Conservation (phyloP, 768 basidiomycete genomes). For the Boletus pseudo-olivaceus region DNA sequence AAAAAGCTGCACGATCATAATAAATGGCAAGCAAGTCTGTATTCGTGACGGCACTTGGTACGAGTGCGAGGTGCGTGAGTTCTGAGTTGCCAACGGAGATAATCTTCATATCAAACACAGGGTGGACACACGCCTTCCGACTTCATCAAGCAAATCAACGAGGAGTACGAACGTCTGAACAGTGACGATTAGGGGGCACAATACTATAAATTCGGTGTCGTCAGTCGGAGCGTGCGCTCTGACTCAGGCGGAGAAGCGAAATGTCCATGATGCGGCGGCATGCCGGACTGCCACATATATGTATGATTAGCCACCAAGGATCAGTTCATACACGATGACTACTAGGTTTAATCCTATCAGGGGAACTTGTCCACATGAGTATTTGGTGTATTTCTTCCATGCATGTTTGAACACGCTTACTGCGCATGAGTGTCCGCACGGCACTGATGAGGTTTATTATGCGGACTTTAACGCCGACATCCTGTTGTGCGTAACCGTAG, state of each 20-base stretch:
- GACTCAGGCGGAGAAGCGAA: constrained; percentile 16
- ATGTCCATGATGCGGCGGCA: constrained; percentile 12
- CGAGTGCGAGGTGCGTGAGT: constrained; percentile 61
- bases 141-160: constrained; percentile 74
- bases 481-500: constrained; percentile 50
- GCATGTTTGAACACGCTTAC: constrained; percentile 52
- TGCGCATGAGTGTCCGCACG: constrained; percentile 94
- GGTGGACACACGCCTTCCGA: constrained; percentile 71
- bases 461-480: constrained; percentile 77
- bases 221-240: constrained; percentile 3
- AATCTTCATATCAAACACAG: constrained; percentile 38
- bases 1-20: constrained; percentile 86
- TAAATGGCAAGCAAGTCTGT: constrained; percentile 65
- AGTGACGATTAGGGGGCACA: constrained; percentile 20
- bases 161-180: constrained; percentile 69
- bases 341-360: constrained; percentile 84
- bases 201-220: constrained; percentile 6
- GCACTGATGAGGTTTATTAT: constrained; percentile 92
- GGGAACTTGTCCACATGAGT: constrained; percentile 62
- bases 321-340: constrained; percentile 83
- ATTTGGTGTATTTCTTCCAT: constrained; percentile 5
- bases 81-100: constrained; percentile 23
- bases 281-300: constrained; percentile 11
- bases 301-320: constrained; percentile 50
- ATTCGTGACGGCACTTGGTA: constrained; percentile 78